Evolutionary conservation across 495 filamentous ascomycete genomes (phyloP).

Genomic region (Corynascus novoguineensis): DNA sequence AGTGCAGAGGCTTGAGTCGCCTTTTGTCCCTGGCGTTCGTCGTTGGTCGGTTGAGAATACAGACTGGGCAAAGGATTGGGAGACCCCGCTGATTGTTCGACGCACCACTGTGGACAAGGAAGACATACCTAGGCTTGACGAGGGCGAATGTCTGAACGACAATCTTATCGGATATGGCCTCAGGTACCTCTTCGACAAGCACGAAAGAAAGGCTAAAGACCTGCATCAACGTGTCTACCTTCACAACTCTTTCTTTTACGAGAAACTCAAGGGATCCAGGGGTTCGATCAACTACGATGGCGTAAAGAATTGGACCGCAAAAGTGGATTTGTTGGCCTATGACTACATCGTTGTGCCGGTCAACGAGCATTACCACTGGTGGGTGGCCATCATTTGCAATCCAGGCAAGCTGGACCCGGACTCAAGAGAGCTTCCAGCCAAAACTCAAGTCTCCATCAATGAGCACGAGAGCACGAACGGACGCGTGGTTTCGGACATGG

Average conservation of each 20-base stretch:
- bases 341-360: conserved; percentile 91
- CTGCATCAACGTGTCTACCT: conserved; percentile 67
- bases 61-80: conserved; percentile 42
- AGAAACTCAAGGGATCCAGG: conserved; percentile 56
- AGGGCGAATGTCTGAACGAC: conserved; percentile 87
- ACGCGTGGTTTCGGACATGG: conserved; percentile 11
- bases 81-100: conserved; percentile 65
- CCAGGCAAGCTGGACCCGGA: conserved; percentile 50
- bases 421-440: not conserved
- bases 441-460: not conserved
- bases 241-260: conserved; percentile 90
- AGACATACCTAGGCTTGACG: conserved; percentile 75
- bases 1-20: not conserved
- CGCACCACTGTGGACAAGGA: conserved; percentile 65
- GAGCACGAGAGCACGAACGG: not conserved
- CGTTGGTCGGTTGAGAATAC: conserved; percentile 42
- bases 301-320: conserved; percentile 84
- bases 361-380: conserved; percentile 86
- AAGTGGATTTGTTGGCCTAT: conserved; percentile 75
- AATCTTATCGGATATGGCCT: conserved; percentile 86
- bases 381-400: conserved; percentile 93
- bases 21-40: not conserved
- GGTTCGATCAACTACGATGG: conserved; percentile 67
- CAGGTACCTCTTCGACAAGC: conserved; percentile 62
- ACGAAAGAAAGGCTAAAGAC: conserved; percentile 50